A percentile compares a stretch with the other conserved stretches of the same genome.
phyloP scores from a whole-genome alignment of 345 rosid species.

The Melaleuca quinquenervia region DNA sequence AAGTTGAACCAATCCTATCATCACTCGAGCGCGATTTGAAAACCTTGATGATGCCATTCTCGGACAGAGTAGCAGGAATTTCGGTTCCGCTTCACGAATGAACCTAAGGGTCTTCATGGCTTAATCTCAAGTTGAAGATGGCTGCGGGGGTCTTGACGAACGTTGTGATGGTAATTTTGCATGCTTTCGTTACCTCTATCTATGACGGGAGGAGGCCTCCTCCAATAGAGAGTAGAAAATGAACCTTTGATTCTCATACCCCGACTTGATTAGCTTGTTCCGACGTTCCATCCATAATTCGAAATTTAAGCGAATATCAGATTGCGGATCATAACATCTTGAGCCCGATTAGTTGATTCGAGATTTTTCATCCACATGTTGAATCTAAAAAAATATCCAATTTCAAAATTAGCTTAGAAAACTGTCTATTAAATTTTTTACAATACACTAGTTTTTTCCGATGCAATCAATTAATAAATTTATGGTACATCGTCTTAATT shows the following conservation, averaged over 20 bases:
- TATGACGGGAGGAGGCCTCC: background rate
- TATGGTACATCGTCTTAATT: background rate
- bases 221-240: background rate
- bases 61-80: background rate
- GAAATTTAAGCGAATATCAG: too few species aligned
- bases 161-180: background rate
- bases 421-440: background rate
- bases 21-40: accelerated
- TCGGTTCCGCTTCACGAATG: background rate
- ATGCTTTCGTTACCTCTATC: background rate
- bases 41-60: background rate
- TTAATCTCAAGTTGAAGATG: too few species aligned
- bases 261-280: background rate
- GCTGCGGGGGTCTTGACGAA: background rate
- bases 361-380: background rate
- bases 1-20: background rate
- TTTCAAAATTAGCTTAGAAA: background rate
- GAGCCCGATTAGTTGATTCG: too few species aligned
- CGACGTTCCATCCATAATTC: background rate
- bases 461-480: background rate
- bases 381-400: background rate
- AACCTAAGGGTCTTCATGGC: background rate
- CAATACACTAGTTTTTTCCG: background rate
- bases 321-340: too few species aligned
- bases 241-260: background rate